These are phyloP conservation scores for Xylariaceae sp. DNA, from an alignment of 2,329 filamentous ascomycete species.

Conservation along the genomic window DNA sequence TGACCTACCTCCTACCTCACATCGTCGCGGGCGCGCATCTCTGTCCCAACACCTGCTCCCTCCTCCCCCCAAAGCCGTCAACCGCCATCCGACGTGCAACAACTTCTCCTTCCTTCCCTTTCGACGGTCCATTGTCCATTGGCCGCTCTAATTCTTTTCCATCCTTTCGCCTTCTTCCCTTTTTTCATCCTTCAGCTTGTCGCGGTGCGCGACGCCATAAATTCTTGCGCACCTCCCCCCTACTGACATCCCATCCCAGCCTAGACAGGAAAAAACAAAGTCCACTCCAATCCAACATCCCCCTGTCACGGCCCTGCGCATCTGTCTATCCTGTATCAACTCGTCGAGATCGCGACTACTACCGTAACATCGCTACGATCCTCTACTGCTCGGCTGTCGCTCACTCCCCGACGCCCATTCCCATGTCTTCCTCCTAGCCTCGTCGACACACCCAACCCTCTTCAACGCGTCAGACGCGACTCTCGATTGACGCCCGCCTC, in stretches of 20 bases:
- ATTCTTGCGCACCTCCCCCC: not conserved
- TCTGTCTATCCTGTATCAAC: no score
- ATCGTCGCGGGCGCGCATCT: no score
- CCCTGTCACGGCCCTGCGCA: not conserved
- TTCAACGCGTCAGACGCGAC: constrained; percentile 33
- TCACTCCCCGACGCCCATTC: constrained; percentile 8
- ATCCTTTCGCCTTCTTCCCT: not conserved
- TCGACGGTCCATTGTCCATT: no score
- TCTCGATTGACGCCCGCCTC: constrained; percentile 13
- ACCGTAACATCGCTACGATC: not conserved
- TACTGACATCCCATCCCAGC: not conserved
- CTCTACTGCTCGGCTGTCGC: constrained; percentile 5
- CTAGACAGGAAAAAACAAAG: not conserved
- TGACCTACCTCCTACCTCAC: no score
- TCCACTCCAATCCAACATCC: not conserved
- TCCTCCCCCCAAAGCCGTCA: no score
- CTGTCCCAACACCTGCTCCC: no score
- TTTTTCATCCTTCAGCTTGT: not conserved
- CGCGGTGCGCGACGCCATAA: not conserved
- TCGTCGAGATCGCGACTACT: not conserved
- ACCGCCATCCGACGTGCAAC: no score
- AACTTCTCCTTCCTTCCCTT: no score
- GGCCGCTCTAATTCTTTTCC: not conserved
- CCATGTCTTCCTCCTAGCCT: constrained; percentile 28
- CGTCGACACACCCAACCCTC: constrained; percentile 14